Evolutionary conservation across 148 eudicot species (phyloP), one percentile per base, ranked within the genome.

Genomic region (Vaccinium darrowii): DNA sequence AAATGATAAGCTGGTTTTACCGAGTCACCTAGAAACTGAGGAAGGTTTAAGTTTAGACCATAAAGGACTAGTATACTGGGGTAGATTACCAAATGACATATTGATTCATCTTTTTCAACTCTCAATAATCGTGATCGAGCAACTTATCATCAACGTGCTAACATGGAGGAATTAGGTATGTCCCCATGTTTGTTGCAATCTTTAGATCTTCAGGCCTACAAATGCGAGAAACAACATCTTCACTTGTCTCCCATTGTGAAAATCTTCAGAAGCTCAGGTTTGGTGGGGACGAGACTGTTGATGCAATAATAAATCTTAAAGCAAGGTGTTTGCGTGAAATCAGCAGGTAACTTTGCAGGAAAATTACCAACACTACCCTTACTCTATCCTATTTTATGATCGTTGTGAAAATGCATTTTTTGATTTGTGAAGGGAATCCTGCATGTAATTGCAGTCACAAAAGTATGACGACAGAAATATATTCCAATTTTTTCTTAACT

Each of bases 211-310:
- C 92, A 97, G 19, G 87, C 95, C 7, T 93, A 93, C 80, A 90
- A 86, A 4, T 93, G 90, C 73, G 92, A 90, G 83, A 53, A 21
- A 84, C 86, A 76, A 91, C 94, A 12, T 73, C 85, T 12, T 88
- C 93, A 0, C 92, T 96, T 56, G 86, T 95, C 63, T 82, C 89
- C 51, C 91, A 97, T 8, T 94, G 99, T 85, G 51, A 65, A 5
- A 83, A 84, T 79, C 93, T 96, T 21, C 90, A 88, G 21, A 90
- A 88, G 69, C 89, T 96, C 49, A 91, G 97, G 33, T 96, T 96
- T 71, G 92, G 95, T 8, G 97, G 99, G 1, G 92, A 91, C 0
- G 95, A 94, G 50, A 88, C 95, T 8, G 98, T 95, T n/a, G 93
- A 94, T 60, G 90, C 92, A 3, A 84, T 96, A 8, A 91, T 93